phyloP scores from a whole-genome alignment of 2,329 filamentous ascomycete genomes.

The Penicillium sp. region DNA sequence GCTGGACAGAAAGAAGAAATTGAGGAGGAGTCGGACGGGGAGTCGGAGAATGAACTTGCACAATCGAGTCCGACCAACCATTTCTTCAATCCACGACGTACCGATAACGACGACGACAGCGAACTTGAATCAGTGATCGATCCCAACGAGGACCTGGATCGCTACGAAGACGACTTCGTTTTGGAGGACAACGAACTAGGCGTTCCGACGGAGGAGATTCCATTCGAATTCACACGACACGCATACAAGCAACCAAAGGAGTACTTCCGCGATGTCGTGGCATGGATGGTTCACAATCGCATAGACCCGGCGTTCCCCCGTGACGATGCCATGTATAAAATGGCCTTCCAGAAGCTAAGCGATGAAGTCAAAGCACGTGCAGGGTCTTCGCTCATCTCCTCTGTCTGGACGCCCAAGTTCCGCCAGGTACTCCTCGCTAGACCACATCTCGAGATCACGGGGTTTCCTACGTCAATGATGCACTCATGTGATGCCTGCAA shows the following conservation, averaged over 20 bases:
- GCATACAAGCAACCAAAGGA: conserved; percentile 71
- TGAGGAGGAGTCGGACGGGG: conserved; percentile 18
- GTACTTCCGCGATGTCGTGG: conserved; percentile 74
- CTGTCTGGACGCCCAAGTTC: conserved; percentile 73
- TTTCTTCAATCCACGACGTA: conserved; percentile 16
- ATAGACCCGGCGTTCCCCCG: conserved; percentile 73
- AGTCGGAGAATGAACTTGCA: background rate
- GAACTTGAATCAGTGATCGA: conserved; percentile 39
- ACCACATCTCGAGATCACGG: conserved; percentile 63
- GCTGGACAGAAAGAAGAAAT: conserved; percentile 47
- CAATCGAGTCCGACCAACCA: conserved; percentile 11
- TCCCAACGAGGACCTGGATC: conserved; percentile 56
- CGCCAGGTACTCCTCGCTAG: conserved; percentile 68
- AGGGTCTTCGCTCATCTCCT: conserved; percentile 73
- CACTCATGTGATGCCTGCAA: conserved; percentile 74
- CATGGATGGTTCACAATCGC: conserved; percentile 82
- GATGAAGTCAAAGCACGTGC: conserved; percentile 72
- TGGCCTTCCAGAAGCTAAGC: conserved; percentile 74
- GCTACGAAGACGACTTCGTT: conserved; percentile 69
- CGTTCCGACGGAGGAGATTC: conserved; percentile 64
- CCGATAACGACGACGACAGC: conserved; percentile 36
- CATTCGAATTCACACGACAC: conserved; percentile 71
- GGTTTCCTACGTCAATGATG: conserved; percentile 51
- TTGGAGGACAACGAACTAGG: conserved; percentile 65
- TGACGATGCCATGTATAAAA: conserved; percentile 67